Percentiles rank a stretch among this genome's conserved stretches.
These are phyloP conservation scores for Dothideomycetes sp. DNA, from an alignment of 2,329 filamentous ascomycete genomes.

Conservation along the genomic window DNA sequence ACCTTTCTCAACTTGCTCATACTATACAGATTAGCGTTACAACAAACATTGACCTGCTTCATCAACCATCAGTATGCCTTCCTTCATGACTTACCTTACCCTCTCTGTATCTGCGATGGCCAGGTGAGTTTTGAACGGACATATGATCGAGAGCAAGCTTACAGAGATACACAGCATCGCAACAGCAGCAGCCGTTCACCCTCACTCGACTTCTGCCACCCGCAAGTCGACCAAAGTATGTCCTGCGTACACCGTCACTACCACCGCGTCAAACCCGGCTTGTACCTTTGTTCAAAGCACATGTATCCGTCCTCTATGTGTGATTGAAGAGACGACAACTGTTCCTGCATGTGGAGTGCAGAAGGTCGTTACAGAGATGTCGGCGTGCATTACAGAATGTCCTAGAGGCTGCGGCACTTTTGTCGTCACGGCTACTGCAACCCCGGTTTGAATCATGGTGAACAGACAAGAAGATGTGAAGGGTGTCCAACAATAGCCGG, in stretches of 20 bases:
- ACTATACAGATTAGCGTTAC: too few species aligned
- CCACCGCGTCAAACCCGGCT: constrained; percentile 2
- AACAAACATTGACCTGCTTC: too few species aligned
- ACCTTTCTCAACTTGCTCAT: too few species aligned
- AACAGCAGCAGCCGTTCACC: neutral
- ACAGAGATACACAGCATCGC: neutral
- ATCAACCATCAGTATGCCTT: too few species aligned
- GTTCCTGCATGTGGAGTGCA: constrained; percentile 3
- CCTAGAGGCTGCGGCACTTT: constrained; percentile 17
- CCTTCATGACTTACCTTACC: constrained; percentile 1
- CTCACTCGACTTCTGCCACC: neutral
- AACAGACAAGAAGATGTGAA: too few species aligned
- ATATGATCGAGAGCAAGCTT: neutral
- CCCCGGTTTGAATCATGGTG: too few species aligned
- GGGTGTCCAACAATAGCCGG: too few species aligned
- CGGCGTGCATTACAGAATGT: constrained; percentile 18
- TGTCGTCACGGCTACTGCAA: constrained; percentile 3
- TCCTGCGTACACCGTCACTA: constrained; percentile 9
- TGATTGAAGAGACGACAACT: constrained; percentile 11
- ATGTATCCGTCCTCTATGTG: constrained; percentile 12
- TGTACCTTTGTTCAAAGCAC: constrained; percentile 6
- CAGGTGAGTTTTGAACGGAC: neutral
- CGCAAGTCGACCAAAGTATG: neutral
- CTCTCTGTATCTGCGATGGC: neutral
- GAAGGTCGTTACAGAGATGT: constrained; percentile 11